These are phyloP conservation scores for Oleoguttula mirabilis DNA, from an alignment of 495 filamentous ascomycete genomes.

Conservation along the genomic window DNA sequence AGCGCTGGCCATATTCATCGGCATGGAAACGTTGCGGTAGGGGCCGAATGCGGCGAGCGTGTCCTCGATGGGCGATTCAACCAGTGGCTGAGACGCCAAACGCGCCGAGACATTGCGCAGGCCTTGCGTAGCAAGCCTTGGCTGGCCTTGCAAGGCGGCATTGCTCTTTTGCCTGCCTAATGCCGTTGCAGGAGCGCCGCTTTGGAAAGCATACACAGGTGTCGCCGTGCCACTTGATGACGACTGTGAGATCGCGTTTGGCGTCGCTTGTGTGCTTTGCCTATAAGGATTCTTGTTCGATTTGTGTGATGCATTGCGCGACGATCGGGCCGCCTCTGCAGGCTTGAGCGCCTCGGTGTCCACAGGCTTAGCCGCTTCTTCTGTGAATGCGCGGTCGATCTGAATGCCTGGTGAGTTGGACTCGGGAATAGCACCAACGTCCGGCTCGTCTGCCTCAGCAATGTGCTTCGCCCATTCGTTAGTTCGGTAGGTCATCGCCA, in stretches of 20 bases:
- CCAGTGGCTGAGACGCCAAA: slow-evolving; percentile 30
- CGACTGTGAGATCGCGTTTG: not conserved
- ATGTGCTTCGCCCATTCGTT: slow-evolving; percentile 97
- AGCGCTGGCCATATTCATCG: not conserved
- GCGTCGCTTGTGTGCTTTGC: slow-evolving; percentile 4
- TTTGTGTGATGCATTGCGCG: not conserved
- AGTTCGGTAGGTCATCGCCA: slow-evolving; percentile 74
- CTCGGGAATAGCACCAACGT: slow-evolving; percentile 41
- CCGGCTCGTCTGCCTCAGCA: slow-evolving; percentile 60
- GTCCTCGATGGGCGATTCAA: slow-evolving; percentile 35
- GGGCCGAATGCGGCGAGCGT: slow-evolving; percentile 25
- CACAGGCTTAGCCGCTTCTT: slow-evolving; percentile 19
- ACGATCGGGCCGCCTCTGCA: not conserved
- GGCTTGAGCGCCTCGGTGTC: slow-evolving; percentile 10
- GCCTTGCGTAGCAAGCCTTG: not conserved
- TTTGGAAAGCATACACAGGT: slow-evolving; percentile 13
- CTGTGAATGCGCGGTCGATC: slow-evolving; percentile 15
- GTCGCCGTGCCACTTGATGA: slow-evolving; percentile 1
- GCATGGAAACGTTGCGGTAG: slow-evolving; percentile 27
- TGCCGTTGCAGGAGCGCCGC: not conserved
- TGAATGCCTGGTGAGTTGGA: slow-evolving; percentile 26
- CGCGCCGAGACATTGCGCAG: slow-evolving; percentile 37
- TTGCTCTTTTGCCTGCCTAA: not conserved
- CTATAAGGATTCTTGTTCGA: slow-evolving; percentile 9
- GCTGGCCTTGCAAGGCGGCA: not conserved